phyloP scores from a whole-genome alignment of 352 stramenopile genomes.

The Discostella stelligera region DNA sequence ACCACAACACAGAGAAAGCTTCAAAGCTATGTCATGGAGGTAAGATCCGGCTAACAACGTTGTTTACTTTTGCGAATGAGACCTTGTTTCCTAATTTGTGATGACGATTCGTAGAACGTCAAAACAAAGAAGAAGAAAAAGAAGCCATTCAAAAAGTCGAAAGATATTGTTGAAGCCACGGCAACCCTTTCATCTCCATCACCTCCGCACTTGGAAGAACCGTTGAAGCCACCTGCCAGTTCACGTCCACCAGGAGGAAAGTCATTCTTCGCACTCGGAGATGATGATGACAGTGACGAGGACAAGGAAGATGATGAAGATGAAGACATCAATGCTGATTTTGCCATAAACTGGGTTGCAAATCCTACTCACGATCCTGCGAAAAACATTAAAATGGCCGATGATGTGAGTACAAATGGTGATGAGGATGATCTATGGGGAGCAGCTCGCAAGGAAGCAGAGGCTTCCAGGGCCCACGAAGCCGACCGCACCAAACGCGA shows the following conservation, averaged over 20 bases:
- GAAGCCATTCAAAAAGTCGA: constrained; percentile 17
- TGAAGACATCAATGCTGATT: constrained; percentile 42
- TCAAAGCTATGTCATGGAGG: constrained; percentile 45
- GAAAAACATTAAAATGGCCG: constrained; percentile 47
- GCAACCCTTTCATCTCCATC: constrained; percentile 30
- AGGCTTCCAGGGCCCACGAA: constrained; percentile 64
- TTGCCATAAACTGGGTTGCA: constrained; percentile 40
- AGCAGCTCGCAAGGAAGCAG: constrained; percentile 62
- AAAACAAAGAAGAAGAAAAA: constrained; percentile 51
- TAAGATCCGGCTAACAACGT: constrained; percentile 12
- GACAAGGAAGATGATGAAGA: constrained; percentile 45
- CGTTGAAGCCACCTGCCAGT: constrained; percentile 7
- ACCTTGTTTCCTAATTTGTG: constrained; percentile 23
- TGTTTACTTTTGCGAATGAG: constrained; percentile 8
- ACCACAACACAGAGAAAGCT: constrained; percentile 64
- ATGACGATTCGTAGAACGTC: constrained; percentile 55
- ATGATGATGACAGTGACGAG: constrained; percentile 51
- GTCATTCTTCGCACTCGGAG: constrained; percentile 70
- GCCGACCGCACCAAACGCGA: constrained; percentile 74
- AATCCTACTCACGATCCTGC: constrained; percentile 49
- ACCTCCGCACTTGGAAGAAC: constrained; percentile 34
- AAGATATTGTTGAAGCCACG: neutral
- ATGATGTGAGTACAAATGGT: constrained; percentile 53
- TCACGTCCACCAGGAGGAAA: constrained; percentile 29
- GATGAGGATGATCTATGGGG: constrained; percentile 76